Conservation (phyloP, 108 stramenopile species). For the Skeletonema costatum region DNA sequence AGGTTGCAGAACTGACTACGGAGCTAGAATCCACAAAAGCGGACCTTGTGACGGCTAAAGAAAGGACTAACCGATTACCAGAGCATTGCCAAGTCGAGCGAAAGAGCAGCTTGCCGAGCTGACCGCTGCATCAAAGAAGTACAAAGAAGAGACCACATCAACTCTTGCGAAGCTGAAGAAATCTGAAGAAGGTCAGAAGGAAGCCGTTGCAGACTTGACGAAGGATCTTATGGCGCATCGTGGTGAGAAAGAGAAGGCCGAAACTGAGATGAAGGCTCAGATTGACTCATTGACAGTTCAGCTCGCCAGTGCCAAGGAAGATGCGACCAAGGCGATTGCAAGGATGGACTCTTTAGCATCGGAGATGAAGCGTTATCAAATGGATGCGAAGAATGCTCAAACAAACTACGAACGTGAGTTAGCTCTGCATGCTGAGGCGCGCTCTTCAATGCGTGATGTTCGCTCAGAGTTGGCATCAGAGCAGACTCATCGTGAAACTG, state of each 20-base stretch:
- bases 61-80: conserved; percentile 58
- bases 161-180: conserved; percentile 58
- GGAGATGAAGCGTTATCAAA: conserved; percentile 59
- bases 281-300: conserved; percentile 55
- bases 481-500: conserved; percentile 46
- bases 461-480: conserved; percentile 65
- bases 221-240: conserved; percentile 74
- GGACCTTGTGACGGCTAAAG: conserved; percentile 58
- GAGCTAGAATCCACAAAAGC: conserved; percentile 66
- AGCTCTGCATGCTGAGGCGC: conserved; percentile 73
- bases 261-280: conserved; percentile 56
- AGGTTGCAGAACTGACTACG: conserved; percentile 50
- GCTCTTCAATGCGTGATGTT: conserved; percentile 67
- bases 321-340: conserved; percentile 53
- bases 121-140: conserved; percentile 60
- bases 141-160: conserved; percentile 53
- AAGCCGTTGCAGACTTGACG: conserved; percentile 73
- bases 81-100: conserved; percentile 73
- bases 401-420: conserved; percentile 88
- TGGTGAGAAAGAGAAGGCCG: conserved; percentile 70
- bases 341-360: conserved; percentile 48
- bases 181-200: conserved; percentile 53
- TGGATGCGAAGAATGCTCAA: conserved; percentile 48
- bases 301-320: conserved; percentile 48
- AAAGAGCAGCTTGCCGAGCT: conserved; percentile 71